Conservation (phyloP, 2,329 filamentous ascomycete genomes). For the Aureobasidium sp. region DNA sequence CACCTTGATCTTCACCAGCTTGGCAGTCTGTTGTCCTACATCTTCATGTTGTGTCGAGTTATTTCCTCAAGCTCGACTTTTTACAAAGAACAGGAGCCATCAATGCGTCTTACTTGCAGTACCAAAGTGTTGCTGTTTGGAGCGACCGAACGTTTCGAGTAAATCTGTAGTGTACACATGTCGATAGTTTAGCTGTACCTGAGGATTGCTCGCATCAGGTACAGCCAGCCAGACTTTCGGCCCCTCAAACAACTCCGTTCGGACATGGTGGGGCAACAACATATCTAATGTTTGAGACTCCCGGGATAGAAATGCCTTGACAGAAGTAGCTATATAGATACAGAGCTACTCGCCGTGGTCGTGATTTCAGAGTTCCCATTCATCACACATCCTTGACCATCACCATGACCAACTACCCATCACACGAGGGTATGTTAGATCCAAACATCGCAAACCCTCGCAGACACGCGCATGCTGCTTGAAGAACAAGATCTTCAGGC, state of each 20-base stretch:
- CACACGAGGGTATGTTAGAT: constrained; percentile 14
- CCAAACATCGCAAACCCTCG: background rate
- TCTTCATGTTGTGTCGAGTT: background rate
- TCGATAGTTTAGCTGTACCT: background rate
- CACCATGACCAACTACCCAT: constrained; percentile 10
- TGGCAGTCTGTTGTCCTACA: background rate
- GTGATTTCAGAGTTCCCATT: background rate
- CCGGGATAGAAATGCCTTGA: background rate
- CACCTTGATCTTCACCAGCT: constrained; percentile 3
- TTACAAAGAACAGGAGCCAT: background rate
- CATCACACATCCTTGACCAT: background rate
- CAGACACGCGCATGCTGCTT: background rate
- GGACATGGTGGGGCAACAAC: constrained; percentile 6
- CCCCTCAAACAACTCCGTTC: constrained; percentile 9
- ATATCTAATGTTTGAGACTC: background rate
- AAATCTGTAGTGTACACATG: background rate
- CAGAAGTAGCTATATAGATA: constrained; percentile 5
- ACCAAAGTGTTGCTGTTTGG: background rate
- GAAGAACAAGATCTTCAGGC: background rate
- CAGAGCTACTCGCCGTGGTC: background rate
- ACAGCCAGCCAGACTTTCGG: background rate
- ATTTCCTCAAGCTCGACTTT: background rate
- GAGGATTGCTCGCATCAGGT: constrained; percentile 6
- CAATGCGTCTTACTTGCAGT: background rate
- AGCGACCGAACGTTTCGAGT: background rate